Evolutionary conservation across 768 basidiomycete genomes (phyloP), one percentile per base, ranked within the genome.

Genomic region (Cyclocybe aegerita): DNA sequence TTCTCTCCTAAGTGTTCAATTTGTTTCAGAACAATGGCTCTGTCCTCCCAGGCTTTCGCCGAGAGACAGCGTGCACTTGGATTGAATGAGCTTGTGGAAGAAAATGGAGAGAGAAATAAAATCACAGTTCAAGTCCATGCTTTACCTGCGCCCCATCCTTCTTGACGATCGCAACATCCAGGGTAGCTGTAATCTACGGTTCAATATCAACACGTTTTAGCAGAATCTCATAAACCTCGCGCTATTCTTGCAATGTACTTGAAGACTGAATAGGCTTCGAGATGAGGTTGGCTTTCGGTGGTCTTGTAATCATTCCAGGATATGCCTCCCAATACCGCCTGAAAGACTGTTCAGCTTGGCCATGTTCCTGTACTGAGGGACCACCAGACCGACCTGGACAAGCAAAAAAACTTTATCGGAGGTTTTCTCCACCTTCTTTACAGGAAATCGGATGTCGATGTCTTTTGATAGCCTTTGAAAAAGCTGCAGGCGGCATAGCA

Each of bases 21-120:
- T 65, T 98, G 96, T 10, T 88, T 79, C 47, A 98, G 78, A 6
- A 96, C 87, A 10, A 85, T 72, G 4, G 93, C 84, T 14, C 90
- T 74, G 60, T 93, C 88, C 60, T 98, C 95, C 96, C 96, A 98
- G 38, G 92, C 86, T 59, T 87, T 93, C 4, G 90, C 91, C 46
- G 74, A 79, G 34, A 98, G 61, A 57, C 85, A 88, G 9, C 95
- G 85, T 17, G 87, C 66, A 29, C 93, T 92, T 41, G 7, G 14
- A 39, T 17, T 12, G 35, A 15, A 36, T 46, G 9, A 33, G 43
- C 45, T 42, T 23, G 49, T 2, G 34, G 9, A 14, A 42, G 14
- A 38, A n/a, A 33, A 45, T 37, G 48, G 6, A 16, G n/a, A n/a
- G 8, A 37, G 23, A 50, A n/a, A 14, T 37, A 17, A 12, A 31